These are phyloP conservation scores for Drosera spatulata DNA, from an alignment of 179 eudicot species.

Conservation along the genomic window DNA sequence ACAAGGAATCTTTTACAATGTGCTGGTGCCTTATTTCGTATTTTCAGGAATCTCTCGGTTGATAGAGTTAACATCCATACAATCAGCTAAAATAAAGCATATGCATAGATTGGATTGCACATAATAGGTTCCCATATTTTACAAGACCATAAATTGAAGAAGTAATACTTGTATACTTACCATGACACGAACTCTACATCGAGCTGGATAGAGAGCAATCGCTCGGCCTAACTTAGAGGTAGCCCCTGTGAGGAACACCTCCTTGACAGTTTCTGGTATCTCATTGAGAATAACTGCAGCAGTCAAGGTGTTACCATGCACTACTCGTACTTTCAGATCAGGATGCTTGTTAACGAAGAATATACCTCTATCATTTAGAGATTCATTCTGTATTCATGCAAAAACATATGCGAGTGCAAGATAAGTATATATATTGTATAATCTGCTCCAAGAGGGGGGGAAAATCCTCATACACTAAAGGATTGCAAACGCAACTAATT, in stretches of 20 bases:
- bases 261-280: conserved; percentile 54
- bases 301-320: conserved; percentile 90
- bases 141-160: no score
- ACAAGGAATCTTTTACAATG: conserved; percentile 59
- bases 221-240: conserved; percentile 97
- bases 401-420: no score
- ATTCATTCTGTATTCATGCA: conserved; percentile 81
- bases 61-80: conserved; percentile 84
- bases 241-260: no score
- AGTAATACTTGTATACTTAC: no score
- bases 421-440: no score
- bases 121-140: conserved; percentile 7
- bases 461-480: no score
- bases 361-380: conserved; percentile 83
- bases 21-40: conserved; percentile 67
- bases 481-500: no score
- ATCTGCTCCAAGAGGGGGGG: no score
- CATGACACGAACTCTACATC: conserved; percentile 54
- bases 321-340: conserved; percentile 64
- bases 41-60: conserved; percentile 52
- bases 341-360: conserved; percentile 81
- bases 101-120: background rate
- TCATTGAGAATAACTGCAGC: conserved; percentile 73
- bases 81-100: background rate
- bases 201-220: conserved; percentile 71